Evolutionary conservation across 2,329 filamentous ascomycete species (phyloP), one percentile per base, ranked within the genome.

Genomic region (Hypoxylon sp.): DNA sequence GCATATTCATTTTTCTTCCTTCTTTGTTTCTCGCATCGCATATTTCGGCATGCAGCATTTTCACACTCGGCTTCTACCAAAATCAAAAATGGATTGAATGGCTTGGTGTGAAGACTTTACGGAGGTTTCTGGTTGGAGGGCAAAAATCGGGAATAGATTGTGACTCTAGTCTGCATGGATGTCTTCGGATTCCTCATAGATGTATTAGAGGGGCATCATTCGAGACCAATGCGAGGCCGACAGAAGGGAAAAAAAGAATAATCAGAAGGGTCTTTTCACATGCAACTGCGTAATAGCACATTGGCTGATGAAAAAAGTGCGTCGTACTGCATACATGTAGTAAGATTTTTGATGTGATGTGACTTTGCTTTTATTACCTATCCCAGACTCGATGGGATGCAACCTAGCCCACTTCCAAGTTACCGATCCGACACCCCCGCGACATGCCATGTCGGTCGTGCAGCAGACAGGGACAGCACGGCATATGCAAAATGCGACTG

Each of bases 141-240:
- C 61, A 71, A 72, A 69, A 69, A 64, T 64, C 51, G 63, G 64
- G 68, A 68, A 73, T 75, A 75, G 75, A 76, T 70, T 71, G 71
- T 73, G 70, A 72, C 67, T 72, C 69, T 73, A 70, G 69, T 67
- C 68, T 72, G 66, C 67, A 71, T 71, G 69, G 69, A 71, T 51
- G 72, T 70, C 71, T 71, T 70, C 74, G 62, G 66, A 68, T 71
- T 69, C 73, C 72, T 71, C 64, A 70, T 76, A 76, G 74, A 75
- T 61, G 66, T 70, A 56, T 72, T 75, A 75, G 70, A 76, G 74
- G 73, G 73, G 72, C 58, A 69, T 65, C 53, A 69, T 66, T 66
- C 69, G 67, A 71, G 71, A 71, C 69, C 64, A 61, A 70, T 68
- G 67, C 67, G 64, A 72, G 61, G 67, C 67, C 67, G 40, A 72